Evolutionary conservation across 306 rosid species (phyloP).

Genomic region (Vicia faba): DNA sequence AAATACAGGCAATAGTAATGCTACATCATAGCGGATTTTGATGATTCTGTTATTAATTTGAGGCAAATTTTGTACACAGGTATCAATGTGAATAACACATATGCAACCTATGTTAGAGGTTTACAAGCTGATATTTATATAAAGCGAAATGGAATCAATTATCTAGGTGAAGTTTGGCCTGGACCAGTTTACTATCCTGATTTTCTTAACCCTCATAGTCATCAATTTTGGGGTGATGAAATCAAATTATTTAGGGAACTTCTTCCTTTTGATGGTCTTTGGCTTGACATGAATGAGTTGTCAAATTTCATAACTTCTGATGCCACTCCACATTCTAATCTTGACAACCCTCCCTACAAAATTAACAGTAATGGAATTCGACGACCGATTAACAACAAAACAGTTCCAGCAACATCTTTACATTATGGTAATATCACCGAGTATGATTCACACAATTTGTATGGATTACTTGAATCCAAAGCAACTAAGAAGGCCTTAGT

Average conservation of each 20-base stretch:
- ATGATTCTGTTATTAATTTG: not conserved
- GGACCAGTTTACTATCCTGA: constrained; percentile 83
- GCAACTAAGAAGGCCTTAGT: constrained; percentile 63
- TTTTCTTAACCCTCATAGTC: constrained; percentile 64
- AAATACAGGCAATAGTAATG: too few species aligned
- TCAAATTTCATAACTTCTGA: constrained; percentile 69
- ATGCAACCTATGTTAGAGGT: constrained; percentile 72
- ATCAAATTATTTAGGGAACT: constrained; percentile 56
- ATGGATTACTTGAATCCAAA: constrained; percentile 71
- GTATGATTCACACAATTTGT: constrained; percentile 75
- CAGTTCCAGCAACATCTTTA: constrained; percentile 65
- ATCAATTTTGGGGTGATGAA: constrained; percentile 66
- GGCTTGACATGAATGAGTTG: constrained; percentile 90
- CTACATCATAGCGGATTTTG: too few species aligned
- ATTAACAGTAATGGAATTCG: constrained; percentile 51
- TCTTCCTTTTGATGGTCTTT: constrained; percentile 79
- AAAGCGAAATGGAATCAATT: constrained; percentile 65
- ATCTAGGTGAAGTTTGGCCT: constrained; percentile 86
- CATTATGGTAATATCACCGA: constrained; percentile 72
- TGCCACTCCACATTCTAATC: constrained; percentile 50
- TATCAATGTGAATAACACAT: constrained; percentile 58
- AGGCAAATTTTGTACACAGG: constrained; percentile 51
- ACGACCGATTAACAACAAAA: constrained; percentile 50
- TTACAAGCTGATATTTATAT: constrained; percentile 64
- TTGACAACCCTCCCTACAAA: constrained; percentile 81